Evolutionary conservation across 441 rosid species (phyloP), one percentile per base, ranked within the genome.

Genomic region (Gossypium gossypioides): DNA sequence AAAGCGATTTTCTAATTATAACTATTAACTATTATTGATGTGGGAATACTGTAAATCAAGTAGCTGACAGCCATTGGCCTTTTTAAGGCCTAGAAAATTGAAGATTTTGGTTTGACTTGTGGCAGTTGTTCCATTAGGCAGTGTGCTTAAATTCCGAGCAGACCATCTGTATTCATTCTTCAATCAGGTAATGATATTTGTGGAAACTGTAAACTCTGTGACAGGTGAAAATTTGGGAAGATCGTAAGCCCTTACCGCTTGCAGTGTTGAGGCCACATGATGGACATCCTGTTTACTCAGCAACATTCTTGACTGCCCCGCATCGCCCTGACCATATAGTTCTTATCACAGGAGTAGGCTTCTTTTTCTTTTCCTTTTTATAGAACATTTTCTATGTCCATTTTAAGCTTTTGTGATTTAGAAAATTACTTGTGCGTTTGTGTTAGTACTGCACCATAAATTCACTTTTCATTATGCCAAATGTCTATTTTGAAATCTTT

Each of bases 211-310:
- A 2, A 54, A 29, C 21, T 63, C 16, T 66, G 54, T 60, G 51
- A 71, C 82, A 85, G 88, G 86, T 85, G 51, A 85, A 80, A 82
- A 83, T 85, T 74, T 85, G 88, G 88, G 88, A 82, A 63, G 88
- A 85, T 50, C 86, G 88, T 7, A 85, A 79, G 73, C 71, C 81
- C 44, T 37, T 69, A 56, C 86, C 88, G 44, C 76, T 79, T 68
- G 79, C 81, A 2, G 75, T 81, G n/a, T 54, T 85, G 69, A 83
- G 83, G 76, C 86, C 88, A 52, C 84, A 85, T 66, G 82, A 83
- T 68, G 85, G 85, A 65, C 77, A 76, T 48, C 85, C 88, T 73
- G 88, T 85, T 78, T 81, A 83, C 42, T 86, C 83, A 52, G 84
- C 80, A 44, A 79, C 82, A 25, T 83, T 84, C 73, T 77, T 84